Evolutionary conservation across 192 early-diverging fungal genomes (phyloP).

Genomic region (Diversispora eburnea): DNA sequence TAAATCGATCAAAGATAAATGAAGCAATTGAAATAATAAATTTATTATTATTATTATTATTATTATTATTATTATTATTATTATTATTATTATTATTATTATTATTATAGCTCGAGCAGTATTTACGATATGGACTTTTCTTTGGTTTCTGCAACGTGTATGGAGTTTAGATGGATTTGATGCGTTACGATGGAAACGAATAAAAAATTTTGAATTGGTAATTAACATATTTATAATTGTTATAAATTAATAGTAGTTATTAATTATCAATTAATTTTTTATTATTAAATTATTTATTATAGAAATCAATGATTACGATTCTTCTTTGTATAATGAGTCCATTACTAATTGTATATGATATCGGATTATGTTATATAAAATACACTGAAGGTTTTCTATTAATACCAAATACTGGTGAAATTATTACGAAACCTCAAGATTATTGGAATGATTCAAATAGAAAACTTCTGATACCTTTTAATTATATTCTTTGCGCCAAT

Average conservation of each 20-base stretch:
- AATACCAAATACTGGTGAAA: constrained; percentile 29
- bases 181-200: constrained; percentile 18
- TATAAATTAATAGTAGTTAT: background rate
- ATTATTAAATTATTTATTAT: background rate
- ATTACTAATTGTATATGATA: constrained; percentile 25
- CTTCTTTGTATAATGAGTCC: constrained; percentile 17
- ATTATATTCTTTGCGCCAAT: constrained; percentile 40
- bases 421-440: constrained; percentile 25
- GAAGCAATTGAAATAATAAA: too few species aligned
- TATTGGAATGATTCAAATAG: constrained; percentile 32
- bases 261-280: background rate
- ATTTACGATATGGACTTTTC: constrained; percentile 16
- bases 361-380: constrained; percentile 32
- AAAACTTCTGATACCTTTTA: constrained; percentile 12
- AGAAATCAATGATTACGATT: constrained; percentile 24
- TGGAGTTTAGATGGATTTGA: constrained; percentile 27
- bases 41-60: too few species aligned
- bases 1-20: background rate
- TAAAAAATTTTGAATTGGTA: constrained; percentile 27
- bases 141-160: constrained; percentile 26
- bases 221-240: background rate
- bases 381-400: constrained; percentile 37
- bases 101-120: constrained; percentile 8
- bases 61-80: too few species aligned
- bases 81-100: too few species aligned